A percentile compares a stretch with the other conserved stretches of the same genome.
These are phyloP conservation scores for Pyronema domesticum DNA, from an alignment of 495 filamentous ascomycete genomes.

Conservation along the genomic window DNA sequence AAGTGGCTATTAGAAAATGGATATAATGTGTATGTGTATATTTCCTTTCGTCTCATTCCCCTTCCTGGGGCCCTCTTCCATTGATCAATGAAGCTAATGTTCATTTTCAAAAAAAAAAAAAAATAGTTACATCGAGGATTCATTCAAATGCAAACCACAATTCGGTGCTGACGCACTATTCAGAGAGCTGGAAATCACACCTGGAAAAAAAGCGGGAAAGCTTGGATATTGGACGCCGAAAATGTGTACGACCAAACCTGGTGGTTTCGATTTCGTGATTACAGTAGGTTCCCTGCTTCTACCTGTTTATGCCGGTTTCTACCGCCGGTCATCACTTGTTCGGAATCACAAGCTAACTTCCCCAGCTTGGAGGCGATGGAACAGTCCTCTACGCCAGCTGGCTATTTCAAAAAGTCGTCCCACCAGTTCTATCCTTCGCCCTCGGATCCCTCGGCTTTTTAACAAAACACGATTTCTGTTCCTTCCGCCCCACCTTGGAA, in stretches of 20 bases:
- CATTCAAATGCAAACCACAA: constrained; percentile 66
- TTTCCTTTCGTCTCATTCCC: not conserved
- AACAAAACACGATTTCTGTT: constrained; percentile 76
- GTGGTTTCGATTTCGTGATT: constrained; percentile 81
- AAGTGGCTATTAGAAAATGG: constrained; percentile 57
- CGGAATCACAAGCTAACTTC: not conserved
- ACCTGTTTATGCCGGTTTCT: not conserved
- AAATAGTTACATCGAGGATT: constrained; percentile 90
- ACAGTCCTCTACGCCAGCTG: constrained; percentile 84
- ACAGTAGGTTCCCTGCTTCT: constrained; percentile 29
- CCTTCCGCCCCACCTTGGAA: constrained; percentile 65
- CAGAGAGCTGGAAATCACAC: constrained; percentile 42
- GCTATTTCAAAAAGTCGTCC: constrained; percentile 86
- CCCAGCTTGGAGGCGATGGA: constrained; percentile 65
- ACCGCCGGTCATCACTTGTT: not conserved
- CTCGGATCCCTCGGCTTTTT: constrained; percentile 81
- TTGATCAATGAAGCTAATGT: constrained; percentile 58
- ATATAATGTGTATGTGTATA: constrained; percentile 10
- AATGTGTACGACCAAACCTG: constrained; percentile 72
- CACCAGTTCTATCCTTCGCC: constrained; percentile 74
- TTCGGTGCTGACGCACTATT: constrained; percentile 63
- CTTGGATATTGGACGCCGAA: constrained; percentile 91
- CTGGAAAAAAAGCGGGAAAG: constrained; percentile 24
- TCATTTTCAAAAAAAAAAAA: constrained; percentile 40
- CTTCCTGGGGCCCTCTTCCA: not conserved